Conservation (phyloP, 148 eudicot species). For the Chenopodium formosanum region DNA sequence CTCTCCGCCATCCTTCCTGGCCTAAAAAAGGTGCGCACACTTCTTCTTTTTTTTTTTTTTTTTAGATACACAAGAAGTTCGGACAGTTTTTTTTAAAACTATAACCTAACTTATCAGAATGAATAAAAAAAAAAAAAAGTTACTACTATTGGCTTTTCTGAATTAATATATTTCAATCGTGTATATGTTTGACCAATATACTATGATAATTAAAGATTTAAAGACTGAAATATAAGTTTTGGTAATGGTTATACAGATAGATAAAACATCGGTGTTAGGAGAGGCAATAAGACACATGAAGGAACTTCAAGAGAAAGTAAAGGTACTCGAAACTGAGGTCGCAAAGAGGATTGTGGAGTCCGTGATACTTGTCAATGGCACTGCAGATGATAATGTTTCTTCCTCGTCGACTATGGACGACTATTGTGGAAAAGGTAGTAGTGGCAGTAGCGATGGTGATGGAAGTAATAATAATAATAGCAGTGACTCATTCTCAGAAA, state of each 20-base stretch:
- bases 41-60: no score
- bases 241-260: neutral
- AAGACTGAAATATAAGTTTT: no score
- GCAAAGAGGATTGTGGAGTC: constrained; percentile 8
- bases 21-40: neutral
- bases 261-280: constrained; percentile 16
- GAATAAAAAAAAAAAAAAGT: no score
- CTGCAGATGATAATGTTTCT: neutral
- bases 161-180: no score
- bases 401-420: neutral
- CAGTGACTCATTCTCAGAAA: neutral
- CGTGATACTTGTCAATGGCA: neutral
- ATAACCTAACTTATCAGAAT: no score
- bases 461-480: neutral
- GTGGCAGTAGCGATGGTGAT: neutral
- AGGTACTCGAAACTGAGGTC: constrained; percentile 3
- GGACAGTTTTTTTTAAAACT: no score
- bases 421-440: neutral
- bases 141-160: no score
- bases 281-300: constrained; percentile 20
- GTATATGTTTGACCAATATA: no score
- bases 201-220: no score
- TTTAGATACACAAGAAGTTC: constrained; percentile 18
- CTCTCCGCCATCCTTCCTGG: constrained; percentile 33
- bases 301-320: constrained; percentile 16